These are phyloP conservation scores for Colletotrichum navitas DNA, from an alignment of 2,329 filamentous ascomycete species.

Conservation along the genomic window DNA sequence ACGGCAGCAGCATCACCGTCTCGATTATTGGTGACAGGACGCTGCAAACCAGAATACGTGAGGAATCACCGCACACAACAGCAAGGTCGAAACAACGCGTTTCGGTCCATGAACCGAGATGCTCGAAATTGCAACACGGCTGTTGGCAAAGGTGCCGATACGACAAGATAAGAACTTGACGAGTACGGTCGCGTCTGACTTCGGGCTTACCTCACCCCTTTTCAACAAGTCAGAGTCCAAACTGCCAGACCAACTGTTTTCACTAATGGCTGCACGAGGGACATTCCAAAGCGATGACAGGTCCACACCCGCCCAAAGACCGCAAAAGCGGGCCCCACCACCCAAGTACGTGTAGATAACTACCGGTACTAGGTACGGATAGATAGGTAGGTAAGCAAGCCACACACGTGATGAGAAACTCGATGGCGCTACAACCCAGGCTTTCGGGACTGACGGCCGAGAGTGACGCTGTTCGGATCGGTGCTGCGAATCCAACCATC, in stretches of 20 bases:
- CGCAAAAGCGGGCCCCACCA: neutral
- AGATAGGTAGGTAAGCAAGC: neutral
- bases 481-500: too few species aligned
- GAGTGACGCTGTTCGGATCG: too few species aligned
- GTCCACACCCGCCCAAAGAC: neutral
- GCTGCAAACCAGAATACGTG: neutral
- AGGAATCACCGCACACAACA: neutral
- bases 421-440: neutral
- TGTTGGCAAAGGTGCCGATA: neutral
- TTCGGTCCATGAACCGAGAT: neutral
- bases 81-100: neutral
- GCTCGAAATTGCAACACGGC: too few species aligned
- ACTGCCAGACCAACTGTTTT: conserved; percentile 16
- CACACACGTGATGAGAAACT: neutral
- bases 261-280: conserved; percentile 21
- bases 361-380: too few species aligned
- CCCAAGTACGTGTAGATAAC: neutral
- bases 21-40: neutral
- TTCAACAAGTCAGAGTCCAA: neutral
- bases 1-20: neutral
- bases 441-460: neutral
- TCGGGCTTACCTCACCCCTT: conserved; percentile 8
- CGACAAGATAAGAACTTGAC: neutral
- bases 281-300: conserved; percentile 14
- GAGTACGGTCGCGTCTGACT: too few species aligned